A percentile compares a stretch with the other conserved stretches of the same genome.
Evolutionary conservation across 2,329 filamentous ascomycete species (phyloP).

Genomic region (Beauveria sp.): DNA sequence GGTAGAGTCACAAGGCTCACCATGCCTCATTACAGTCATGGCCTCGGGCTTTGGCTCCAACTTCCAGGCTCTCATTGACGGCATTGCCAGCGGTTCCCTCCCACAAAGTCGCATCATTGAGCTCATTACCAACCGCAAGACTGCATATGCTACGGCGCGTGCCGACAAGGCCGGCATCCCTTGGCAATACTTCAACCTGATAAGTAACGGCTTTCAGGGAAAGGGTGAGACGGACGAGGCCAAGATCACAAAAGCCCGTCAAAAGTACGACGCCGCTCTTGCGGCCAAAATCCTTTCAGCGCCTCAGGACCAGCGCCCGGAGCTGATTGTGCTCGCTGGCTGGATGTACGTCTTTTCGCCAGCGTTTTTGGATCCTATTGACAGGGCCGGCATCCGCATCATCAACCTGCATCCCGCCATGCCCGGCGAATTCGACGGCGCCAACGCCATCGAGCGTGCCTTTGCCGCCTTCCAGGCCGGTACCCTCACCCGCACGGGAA

Average conservation of each 20-base stretch:
- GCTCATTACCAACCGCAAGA: conserved; percentile 41
- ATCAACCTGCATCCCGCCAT: conserved; percentile 70
- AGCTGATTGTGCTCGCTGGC: conserved; percentile 73
- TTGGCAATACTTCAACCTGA: conserved; percentile 73
- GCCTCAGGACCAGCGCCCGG: conserved; percentile 44
- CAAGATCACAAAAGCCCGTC: conserved; percentile 48
- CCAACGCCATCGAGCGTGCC: conserved; percentile 69
- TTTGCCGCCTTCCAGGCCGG: conserved; percentile 61
- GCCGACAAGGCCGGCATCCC: conserved; percentile 53
- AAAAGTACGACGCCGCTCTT: conserved; percentile 67
- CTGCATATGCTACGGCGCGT: conserved; percentile 35
- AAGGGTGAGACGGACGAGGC: conserved; percentile 52
- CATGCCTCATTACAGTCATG: conserved; percentile 55
- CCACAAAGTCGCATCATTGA: conserved; percentile 35
- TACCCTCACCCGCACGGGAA: conserved; percentile 64
- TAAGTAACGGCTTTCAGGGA: conserved; percentile 58
- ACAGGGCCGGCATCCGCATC: conserved; percentile 53
- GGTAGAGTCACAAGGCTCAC: neutral
- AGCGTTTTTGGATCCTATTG: conserved; percentile 62
- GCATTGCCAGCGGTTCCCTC: conserved; percentile 31
- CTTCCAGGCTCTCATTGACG: conserved; percentile 63
- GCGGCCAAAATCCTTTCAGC: conserved; percentile 53
- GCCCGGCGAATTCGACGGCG: conserved; percentile 62
- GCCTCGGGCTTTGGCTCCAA: conserved; percentile 71
- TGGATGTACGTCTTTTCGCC: conserved; percentile 79